phyloP scores from a whole-genome alignment of 768 basidiomycete species.

The Boletus patriciae region DNA sequence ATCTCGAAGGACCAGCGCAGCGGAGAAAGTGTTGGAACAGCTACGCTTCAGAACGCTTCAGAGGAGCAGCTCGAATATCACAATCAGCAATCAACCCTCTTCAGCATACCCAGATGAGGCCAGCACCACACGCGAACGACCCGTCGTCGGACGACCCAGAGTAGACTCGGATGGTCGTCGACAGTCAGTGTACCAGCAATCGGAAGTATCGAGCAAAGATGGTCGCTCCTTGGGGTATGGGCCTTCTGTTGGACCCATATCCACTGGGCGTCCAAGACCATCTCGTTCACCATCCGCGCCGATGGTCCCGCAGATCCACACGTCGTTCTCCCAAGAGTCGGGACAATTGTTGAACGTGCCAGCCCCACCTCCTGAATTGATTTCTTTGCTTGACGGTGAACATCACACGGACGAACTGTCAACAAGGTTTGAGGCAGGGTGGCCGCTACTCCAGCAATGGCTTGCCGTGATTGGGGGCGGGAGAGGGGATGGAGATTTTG shows the following conservation, averaged over 20 bases:
- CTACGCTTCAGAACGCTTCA: conserved; percentile 58
- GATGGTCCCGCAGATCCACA: conserved; percentile 36
- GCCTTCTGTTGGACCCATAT: conserved; percentile 23
- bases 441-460: conserved; percentile 80
- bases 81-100: conserved; percentile 16
- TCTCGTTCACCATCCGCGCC: conserved; percentile 61
- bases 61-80: conserved; percentile 35
- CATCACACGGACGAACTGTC: conserved; percentile 93
- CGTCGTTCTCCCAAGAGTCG: conserved; percentile 25
- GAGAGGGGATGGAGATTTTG: conserved; percentile 64
- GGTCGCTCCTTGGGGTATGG: conserved; percentile 26
- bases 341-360: conserved; percentile 22
- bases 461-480: conserved; percentile 59
- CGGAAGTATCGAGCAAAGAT: conserved; percentile 24
- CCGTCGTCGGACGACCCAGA: conserved; percentile 21
- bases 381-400: conserved; percentile 74
- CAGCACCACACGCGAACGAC: conserved; percentile 17
- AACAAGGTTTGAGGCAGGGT: conserved; percentile 77
- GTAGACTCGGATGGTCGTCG: conserved; percentile 34
- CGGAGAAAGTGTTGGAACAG: conserved; percentile 68
- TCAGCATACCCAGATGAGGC: conserved; percentile 19
- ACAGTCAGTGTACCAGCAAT: conserved; percentile 21
- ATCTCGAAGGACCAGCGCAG: conserved; percentile 59
- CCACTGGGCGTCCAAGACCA: conserved; percentile 47
- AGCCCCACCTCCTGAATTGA: conserved; percentile 52